Evolutionary conservation across 371 early-diverging fungal genomes (phyloP), one percentile per base, ranked within the genome.

Genomic region (Zychaea mexicana): DNA sequence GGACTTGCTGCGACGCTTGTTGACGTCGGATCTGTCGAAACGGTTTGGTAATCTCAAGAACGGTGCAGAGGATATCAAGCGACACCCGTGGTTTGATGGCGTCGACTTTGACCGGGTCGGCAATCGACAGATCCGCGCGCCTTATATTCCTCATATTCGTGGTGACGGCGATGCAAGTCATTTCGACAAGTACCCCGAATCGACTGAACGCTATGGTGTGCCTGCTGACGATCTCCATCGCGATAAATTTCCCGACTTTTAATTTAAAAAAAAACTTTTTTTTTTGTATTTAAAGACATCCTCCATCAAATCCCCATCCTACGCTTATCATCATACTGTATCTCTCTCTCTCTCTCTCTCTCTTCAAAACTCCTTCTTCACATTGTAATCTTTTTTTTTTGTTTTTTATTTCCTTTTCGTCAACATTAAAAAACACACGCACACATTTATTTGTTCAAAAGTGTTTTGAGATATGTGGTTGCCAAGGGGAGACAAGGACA

Each of bases 1-100:
- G 70, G 97, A 98, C 81, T 77, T 99, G 19, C 83, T 99, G 64
- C 91, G 93, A 77, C 84, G 92, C 22, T 73, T 99, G 47, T 75
- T 98, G 66, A 91, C 94, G 0, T 70, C 93, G 13, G 96, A 98
- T 73, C 77, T 96, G 58, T 90, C 92, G 21, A 90, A 94, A 64
- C 89, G 98, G 39, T 95, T 88, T 70, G 98, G 98, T 65, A 96
- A 97, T 77, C 76, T 96, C 71, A 88, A 91, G 57, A 93, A 89
- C 52, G 98, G 98, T 3, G 88, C 90, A 22, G 84, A 87, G 21
- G 96, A 96, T 72, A 97, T 99, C 72, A 96, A 95, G 79, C 73
- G 82, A 53, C 99, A 99, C 79, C 86, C 85, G 52, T 99, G 99
- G 98, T 99, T 99, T 65, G 89, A 87, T 10, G 96, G 92, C 17